Percentiles rank a stretch among this genome's conserved stretches.
Conservation (phyloP, 768 basidiomycete genomes). For the Phylloporus arenicola region DNA sequence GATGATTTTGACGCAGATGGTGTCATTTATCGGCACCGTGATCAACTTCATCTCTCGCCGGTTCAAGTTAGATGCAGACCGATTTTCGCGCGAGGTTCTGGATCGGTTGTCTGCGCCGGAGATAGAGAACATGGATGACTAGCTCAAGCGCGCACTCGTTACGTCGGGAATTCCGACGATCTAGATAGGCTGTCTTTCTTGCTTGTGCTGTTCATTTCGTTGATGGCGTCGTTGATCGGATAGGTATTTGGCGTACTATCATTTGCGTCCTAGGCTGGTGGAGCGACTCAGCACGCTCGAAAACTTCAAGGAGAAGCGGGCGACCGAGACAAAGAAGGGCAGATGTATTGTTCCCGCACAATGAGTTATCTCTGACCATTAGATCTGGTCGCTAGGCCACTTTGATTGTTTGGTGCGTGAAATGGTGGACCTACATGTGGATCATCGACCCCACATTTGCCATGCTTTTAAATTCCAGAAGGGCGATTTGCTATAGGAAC, state of each 20-base stretch:
- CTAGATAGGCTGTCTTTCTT: slow-evolving; percentile 68
- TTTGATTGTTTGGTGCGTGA: neutral
- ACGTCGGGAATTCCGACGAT: slow-evolving; percentile 88
- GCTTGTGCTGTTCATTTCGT: neutral
- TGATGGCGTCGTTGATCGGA: neutral
- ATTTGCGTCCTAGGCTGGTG: slow-evolving; percentile 91
- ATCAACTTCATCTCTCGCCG: slow-evolving; percentile 39
- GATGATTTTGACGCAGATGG: too few relatives aligned
- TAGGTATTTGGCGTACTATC: slow-evolving; percentile 91
- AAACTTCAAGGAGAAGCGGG: slow-evolving; percentile 44
- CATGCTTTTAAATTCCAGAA: too few relatives aligned
- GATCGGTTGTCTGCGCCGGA: slow-evolving; percentile 39
- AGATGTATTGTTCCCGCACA: neutral
- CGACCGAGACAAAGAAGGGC: slow-evolving; percentile 25
- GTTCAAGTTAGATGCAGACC: slow-evolving; percentile 93
- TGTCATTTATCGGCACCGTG: too few relatives aligned
- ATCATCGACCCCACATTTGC: too few relatives aligned
- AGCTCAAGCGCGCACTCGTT: slow-evolving; percentile 77
- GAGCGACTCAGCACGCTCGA: slow-evolving; percentile 85
- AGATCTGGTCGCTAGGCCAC: neutral
- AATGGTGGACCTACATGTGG: neutral
- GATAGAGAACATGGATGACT: slow-evolving; percentile 81
- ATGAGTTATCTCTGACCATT: neutral
- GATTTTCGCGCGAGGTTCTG: slow-evolving; percentile 73
- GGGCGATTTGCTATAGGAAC: too few relatives aligned